Evolutionary conservation across 2,329 filamentous ascomycete species (phyloP), one percentile per base, ranked within the genome.

Genomic region (Hypoxylon sp.): DNA sequence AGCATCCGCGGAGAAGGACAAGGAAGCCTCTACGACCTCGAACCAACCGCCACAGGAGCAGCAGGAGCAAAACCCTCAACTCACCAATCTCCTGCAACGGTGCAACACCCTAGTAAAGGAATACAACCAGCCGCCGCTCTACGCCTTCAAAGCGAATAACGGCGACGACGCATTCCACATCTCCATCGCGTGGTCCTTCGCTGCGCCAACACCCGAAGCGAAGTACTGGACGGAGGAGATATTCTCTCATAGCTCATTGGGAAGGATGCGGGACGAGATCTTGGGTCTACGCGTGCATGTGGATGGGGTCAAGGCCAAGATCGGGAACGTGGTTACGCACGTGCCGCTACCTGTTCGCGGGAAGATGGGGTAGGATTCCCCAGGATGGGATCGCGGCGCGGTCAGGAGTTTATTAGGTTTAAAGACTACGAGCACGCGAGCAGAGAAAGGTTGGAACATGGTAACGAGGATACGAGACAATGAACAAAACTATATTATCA

Each of bases 121-220:
- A 1, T 91, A 90, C 77, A 83, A 83, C 0, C 93, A 97, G 75
- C 90, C 92, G 1, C 79, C 86, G 23, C 84, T 98, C 1, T 98
- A 98, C 78, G 78, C 81, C 13, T 58, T 67, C 32, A 36, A 55
- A 49, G 11, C 32, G 28, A 36, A 65, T 28, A 36, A 76, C 51
- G 71, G 77, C 7, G 72, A 74, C 3, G 78, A 84, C 52, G 88
- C 86, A 21, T 98, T 98, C 75, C 96, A 99, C 79, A 82, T 98
- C 65, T 97, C 94, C 49, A 88, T 99, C 61, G 96, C 91, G 0
- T 98, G 95, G 96, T 91, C 87, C 0, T 84, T 95, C 68, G 79
- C 83, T 9, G 77, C 82, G 45, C 89, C 88, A 0, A 82, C 78
- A 5, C 64, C 80, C 2, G 82, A 85, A 34, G 74, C 86, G 13